Percentiles rank a stretch among this genome's conserved stretches.
phyloP scores from a whole-genome alignment of 2,329 filamentous ascomycete genomes.

The Monosporascus cannonballus region DNA sequence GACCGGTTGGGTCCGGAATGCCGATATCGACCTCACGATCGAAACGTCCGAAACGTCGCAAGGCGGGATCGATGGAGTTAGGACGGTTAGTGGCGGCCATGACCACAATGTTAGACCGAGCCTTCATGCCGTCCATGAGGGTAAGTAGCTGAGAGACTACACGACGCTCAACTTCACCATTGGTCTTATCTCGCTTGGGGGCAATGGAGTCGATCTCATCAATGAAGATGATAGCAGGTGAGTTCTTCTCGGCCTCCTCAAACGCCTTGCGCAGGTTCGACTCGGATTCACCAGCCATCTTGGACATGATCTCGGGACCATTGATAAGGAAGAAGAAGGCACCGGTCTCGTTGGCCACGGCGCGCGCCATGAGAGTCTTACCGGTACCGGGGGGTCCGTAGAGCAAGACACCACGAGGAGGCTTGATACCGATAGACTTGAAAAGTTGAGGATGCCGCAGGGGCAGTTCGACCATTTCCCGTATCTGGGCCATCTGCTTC shows the following conservation, averaged over 20 bases:
- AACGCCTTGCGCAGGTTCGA: slow-evolving; percentile 99
- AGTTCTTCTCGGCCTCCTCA: slow-evolving; percentile 99
- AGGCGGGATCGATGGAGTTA: slow-evolving; percentile 96
- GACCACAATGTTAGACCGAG: slow-evolving; percentile 94
- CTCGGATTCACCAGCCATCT: slow-evolving; percentile 99
- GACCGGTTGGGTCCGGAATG: slow-evolving; percentile 94
- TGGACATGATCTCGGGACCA: slow-evolving; percentile 99
- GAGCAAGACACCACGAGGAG: slow-evolving; percentile 93
- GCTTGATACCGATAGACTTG: slow-evolving; percentile 99
- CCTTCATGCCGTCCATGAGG: slow-evolving; percentile 99
- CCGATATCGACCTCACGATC: slow-evolving; percentile 98
- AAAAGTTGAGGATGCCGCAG: slow-evolving; percentile 96
- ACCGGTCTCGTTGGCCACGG: slow-evolving; percentile 97
- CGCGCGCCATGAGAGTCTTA: slow-evolving; percentile 98
- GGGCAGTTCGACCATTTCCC: slow-evolving; percentile 95
- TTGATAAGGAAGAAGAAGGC: slow-evolving; percentile 99
- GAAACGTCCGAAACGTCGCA: slow-evolving; percentile 97
- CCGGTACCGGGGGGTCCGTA: slow-evolving; percentile 96
- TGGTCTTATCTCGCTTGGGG: slow-evolving; percentile 99
- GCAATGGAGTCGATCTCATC: slow-evolving; percentile 99
- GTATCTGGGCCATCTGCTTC: slow-evolving; percentile 99
- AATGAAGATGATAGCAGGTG: slow-evolving; percentile 98
- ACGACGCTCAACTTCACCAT: slow-evolving; percentile 96
- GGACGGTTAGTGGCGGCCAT: slow-evolving; percentile 99
- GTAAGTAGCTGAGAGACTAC: slow-evolving; percentile 94